A percentile compares a stretch with the other conserved stretches of the same genome.
phyloP scores from a whole-genome alignment of 768 basidiomycete species.

The Agaricus subrufescens region DNA sequence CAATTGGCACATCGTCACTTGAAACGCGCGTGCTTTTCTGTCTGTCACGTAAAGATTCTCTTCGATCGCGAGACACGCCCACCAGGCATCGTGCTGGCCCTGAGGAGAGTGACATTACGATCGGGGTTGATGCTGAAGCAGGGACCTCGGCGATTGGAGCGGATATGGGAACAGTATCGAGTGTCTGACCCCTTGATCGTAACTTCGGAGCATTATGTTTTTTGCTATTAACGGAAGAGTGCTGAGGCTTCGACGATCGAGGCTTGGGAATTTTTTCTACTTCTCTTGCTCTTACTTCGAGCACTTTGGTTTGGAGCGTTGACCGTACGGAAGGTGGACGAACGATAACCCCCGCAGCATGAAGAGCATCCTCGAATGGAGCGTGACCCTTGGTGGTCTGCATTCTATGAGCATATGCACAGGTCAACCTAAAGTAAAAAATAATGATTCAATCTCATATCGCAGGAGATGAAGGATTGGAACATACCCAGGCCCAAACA shows the following conservation, averaged over 20 bases:
- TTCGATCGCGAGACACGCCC: background rate
- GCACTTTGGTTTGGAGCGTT: background rate
- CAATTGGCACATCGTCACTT: background rate
- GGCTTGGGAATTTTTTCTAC: background rate
- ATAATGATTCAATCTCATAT: background rate
- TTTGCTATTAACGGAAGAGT: background rate
- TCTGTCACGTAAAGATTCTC: conserved; percentile 1
- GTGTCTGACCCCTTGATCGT: conserved; percentile 1
- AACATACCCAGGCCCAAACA: conserved; percentile 41
- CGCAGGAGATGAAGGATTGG: background rate
- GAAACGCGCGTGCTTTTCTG: background rate
- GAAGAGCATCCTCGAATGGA: conserved; percentile 64
- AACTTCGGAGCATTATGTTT: background rate
- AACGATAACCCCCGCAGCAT: conserved; percentile 40
- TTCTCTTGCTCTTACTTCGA: background rate
- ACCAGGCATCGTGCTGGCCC: background rate
- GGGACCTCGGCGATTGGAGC: background rate
- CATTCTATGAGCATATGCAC: conserved; percentile 84
- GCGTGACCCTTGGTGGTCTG: conserved; percentile 68
- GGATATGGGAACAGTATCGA: background rate
- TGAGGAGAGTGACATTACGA: background rate
- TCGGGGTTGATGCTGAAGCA: background rate
- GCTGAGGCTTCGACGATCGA: background rate
- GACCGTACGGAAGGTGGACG: conserved; percentile 1
- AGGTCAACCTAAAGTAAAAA: conserved; percentile 44